Conservation (phyloP, 2,329 filamentous ascomycete species). For the Parastagonospora avenae region DNA sequence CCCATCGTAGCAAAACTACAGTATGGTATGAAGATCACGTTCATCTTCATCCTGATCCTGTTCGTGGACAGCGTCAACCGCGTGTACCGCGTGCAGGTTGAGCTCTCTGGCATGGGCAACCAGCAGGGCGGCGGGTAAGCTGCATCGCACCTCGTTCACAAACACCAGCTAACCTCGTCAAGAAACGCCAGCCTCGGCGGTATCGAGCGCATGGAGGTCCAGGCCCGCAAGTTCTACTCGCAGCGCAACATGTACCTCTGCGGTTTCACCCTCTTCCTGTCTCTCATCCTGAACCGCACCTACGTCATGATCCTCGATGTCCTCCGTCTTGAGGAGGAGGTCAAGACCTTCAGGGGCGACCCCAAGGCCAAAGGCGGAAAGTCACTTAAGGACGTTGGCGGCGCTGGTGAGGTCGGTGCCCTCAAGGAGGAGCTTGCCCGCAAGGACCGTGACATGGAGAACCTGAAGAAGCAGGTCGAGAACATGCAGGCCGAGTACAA, state of each 20-base stretch:
- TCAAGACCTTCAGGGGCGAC: constrained; percentile 80
- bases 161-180: constrained; percentile 16
- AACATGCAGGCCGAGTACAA: constrained; percentile 85
- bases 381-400: constrained; percentile 71
- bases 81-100: constrained; percentile 94
- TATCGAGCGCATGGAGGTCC: constrained; percentile 95
- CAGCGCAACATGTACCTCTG: constrained; percentile 99
- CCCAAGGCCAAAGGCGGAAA: constrained; percentile 66
- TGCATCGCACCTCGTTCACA: neutral
- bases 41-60: constrained; percentile 97
- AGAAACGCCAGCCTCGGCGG: constrained; percentile 75
- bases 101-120: constrained; percentile 76
- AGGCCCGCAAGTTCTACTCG: constrained; percentile 99
- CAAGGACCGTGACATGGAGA: constrained; percentile 83
- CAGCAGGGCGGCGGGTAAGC: constrained; percentile 59
- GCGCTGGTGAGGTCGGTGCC: constrained; percentile 73
- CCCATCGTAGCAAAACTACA: constrained; percentile 86
- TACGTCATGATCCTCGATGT: constrained; percentile 96
- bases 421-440: constrained; percentile 70
- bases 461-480: constrained; percentile 89
- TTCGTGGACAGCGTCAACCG: constrained; percentile 97
- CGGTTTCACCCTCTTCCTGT: constrained; percentile 98
- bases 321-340: constrained; percentile 88
- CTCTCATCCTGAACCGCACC: constrained; percentile 97
- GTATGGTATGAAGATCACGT: constrained; percentile 98